A percentile compares a stretch with the other conserved stretches of the same genome.
Evolutionary conservation across 2,329 filamentous ascomycete species (phyloP).

Genomic region (Ascochyta koolunga): DNA sequence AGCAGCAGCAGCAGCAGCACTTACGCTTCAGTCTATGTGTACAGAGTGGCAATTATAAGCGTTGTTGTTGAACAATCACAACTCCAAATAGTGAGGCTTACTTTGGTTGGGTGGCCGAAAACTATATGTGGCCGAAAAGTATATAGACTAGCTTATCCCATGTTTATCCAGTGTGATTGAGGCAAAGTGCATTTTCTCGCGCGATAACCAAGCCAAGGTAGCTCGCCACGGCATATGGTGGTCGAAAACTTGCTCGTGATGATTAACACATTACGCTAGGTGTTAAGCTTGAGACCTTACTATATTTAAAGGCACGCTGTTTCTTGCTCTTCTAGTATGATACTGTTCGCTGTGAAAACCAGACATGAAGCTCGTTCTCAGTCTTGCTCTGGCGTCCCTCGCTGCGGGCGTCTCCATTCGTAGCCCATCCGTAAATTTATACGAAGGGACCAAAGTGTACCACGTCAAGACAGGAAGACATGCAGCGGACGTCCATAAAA

Average conservation of each 20-base stretch:
- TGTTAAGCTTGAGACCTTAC: neutral
- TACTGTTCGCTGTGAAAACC: neutral
- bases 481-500: constrained; percentile 39
- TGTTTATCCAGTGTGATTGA: constrained; percentile 10
- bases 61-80: no score
- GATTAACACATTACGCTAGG: neutral
- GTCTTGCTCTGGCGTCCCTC: constrained; percentile 23
- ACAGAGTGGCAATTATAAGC: no score
- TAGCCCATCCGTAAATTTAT: constrained; percentile 34
- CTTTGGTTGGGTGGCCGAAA: no score
- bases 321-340: neutral
- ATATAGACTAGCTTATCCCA: no score
- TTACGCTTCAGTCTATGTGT: no score
- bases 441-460: constrained; percentile 52
- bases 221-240: neutral
- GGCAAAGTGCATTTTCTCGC: constrained; percentile 5
- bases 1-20: no score
- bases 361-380: constrained; percentile 25
- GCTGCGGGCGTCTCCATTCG: constrained; percentile 26
- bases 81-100: no score
- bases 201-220: neutral
- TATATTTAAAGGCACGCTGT: neutral
- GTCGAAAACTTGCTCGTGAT: neutral
- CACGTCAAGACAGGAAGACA: constrained; percentile 46
- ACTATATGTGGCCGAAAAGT: no score